Evolutionary conservation across 2,329 filamentous ascomycete genomes (phyloP).

Genomic region (Xylariaceae sp.): DNA sequence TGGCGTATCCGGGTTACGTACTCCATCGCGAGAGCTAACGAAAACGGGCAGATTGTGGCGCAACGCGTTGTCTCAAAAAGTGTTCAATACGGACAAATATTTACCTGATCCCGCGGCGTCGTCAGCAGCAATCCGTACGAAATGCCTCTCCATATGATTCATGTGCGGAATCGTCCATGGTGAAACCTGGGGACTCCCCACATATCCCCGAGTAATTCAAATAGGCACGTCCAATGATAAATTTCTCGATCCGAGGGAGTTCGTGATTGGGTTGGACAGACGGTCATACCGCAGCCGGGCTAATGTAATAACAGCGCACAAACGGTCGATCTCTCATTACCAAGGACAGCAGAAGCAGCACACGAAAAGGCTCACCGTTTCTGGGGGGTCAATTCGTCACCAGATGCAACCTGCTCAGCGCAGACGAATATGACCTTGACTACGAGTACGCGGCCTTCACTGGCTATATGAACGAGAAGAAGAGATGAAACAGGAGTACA

Average conservation of each 20-base stretch:
- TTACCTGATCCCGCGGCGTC: neutral
- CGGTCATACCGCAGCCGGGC: neutral
- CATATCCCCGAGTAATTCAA: neutral
- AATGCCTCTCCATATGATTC: neutral
- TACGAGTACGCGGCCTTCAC: neutral
- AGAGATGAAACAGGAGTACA: neutral
- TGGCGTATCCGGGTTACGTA: neutral
- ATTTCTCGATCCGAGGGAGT: neutral
- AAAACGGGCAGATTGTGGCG: neutral
- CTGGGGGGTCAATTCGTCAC: neutral
- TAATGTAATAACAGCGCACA: neutral
- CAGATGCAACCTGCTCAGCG: neutral
- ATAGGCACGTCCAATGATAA: neutral
- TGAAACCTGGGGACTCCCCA: neutral
- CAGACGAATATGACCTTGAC: neutral
- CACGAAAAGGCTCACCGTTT: neutral
- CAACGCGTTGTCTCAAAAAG: neutral
- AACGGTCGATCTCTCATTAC: neutral
- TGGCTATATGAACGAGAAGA: neutral
- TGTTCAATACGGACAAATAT: neutral
- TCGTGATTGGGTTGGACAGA: conserved; percentile 1
- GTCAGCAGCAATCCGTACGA: neutral
- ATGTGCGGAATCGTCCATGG: neutral
- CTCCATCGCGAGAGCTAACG: neutral
- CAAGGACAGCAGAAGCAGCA: neutral